Conservation (phyloP, 2,329 filamentous ascomycete genomes). For the Nothophaeocryptopus gaeumannii region DNA sequence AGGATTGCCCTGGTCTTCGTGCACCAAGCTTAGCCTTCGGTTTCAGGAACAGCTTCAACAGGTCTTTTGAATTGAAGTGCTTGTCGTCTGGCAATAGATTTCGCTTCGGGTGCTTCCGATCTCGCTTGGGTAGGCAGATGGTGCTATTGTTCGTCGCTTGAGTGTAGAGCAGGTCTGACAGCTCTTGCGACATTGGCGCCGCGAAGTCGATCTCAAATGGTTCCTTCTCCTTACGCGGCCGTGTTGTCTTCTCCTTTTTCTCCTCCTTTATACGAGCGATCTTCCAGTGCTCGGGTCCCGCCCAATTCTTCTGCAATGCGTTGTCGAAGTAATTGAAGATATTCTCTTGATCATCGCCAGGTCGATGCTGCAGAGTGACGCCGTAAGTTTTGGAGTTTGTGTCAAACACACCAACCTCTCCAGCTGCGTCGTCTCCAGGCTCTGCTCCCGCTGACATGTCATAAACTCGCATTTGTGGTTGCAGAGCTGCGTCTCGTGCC, state of each 20-base stretch:
- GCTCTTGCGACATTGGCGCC: slow-evolving; percentile 65
- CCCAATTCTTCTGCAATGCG: slow-evolving; percentile 94
- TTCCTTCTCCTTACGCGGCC: slow-evolving; percentile 94
- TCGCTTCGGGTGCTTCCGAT: slow-evolving; percentile 90
- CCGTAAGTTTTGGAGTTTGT: slow-evolving; percentile 66
- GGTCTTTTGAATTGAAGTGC: slow-evolving; percentile 91
- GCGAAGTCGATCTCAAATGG: slow-evolving; percentile 91
- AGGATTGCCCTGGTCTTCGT: slow-evolving; percentile 50
- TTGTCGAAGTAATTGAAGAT: slow-evolving; percentile 98
- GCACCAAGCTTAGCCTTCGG: slow-evolving; percentile 81
- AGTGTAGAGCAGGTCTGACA: slow-evolving; percentile 77
- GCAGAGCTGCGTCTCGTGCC: slow-evolving; percentile 83
- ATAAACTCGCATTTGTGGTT: slow-evolving; percentile 81
- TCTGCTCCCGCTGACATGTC: slow-evolving; percentile 57
- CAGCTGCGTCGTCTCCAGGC: slow-evolving; percentile 46
- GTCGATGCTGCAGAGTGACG: slow-evolving; percentile 68
- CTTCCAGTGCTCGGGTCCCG: slow-evolving; percentile 96
- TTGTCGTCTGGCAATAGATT: slow-evolving; percentile 96
- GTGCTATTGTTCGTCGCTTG: slow-evolving; percentile 74
- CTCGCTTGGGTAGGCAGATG: slow-evolving; percentile 85
- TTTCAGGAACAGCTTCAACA: slow-evolving; percentile 89
- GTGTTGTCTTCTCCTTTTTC: slow-evolving; percentile 57
- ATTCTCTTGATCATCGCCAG: slow-evolving; percentile 75
- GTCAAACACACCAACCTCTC: slow-evolving; percentile 57
- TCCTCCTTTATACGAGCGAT: slow-evolving; percentile 84